Conservation (phyloP, 2,329 filamentous ascomycete species). For the Trichoderma lentiforme region DNA sequence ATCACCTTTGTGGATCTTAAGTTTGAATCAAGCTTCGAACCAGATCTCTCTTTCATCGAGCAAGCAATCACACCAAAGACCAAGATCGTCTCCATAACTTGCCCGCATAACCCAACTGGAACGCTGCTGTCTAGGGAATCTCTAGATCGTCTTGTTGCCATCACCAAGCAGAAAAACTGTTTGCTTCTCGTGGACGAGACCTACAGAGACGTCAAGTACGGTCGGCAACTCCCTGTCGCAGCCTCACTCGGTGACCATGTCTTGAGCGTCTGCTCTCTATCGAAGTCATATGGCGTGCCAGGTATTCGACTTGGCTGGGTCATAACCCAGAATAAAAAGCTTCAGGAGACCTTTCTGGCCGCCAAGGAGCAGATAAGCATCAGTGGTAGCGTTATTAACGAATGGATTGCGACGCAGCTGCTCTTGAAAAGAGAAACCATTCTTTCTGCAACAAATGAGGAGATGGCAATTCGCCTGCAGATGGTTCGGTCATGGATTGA, state of each 20-base stretch:
- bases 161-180: background rate
- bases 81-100: background rate
- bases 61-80: background rate
- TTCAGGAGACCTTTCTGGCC: background rate
- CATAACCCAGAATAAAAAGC: background rate
- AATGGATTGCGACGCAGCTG: background rate
- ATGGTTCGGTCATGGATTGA: background rate
- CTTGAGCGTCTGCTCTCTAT: background rate
- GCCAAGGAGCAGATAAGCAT: background rate
- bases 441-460: background rate
- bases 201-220: background rate
- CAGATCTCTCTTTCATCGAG: background rate
- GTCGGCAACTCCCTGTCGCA: background rate
- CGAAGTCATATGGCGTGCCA: background rate
- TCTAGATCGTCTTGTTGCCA: background rate
- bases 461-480: background rate
- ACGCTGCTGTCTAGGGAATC: background rate
- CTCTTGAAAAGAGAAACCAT: background rate
- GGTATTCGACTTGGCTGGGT: background rate
- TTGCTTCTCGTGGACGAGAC: background rate
- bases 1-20: constrained; percentile 25
- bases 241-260: background rate
- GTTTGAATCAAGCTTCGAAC: constrained; percentile 21
- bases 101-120: background rate
- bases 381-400: background rate